Percentiles rank a stretch among this genome's conserved stretches.
phyloP scores from a whole-genome alignment of 2,329 filamentous ascomycete species.

The Bipolaris gigantea region DNA sequence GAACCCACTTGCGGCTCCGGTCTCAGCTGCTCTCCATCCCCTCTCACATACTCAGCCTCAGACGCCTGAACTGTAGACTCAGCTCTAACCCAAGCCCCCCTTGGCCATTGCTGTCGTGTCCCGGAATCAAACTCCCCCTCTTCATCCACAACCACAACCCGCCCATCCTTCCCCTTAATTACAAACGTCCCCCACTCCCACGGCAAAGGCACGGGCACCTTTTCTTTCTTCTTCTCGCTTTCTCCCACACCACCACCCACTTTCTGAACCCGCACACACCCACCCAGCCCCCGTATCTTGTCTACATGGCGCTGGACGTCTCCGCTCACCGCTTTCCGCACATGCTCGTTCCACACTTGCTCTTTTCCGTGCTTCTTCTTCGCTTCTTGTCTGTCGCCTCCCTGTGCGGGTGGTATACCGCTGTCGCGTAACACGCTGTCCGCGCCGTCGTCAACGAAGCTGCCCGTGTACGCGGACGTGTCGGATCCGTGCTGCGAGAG shows the following conservation, averaged over 20 bases:
- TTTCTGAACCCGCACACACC: not conserved
- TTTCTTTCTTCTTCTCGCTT: constrained; percentile 1
- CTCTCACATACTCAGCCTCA: not conserved
- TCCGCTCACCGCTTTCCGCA: constrained; percentile 27
- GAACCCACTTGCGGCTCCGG: not conserved
- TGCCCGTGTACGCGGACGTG: constrained; percentile 25
- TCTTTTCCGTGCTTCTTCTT: not conserved
- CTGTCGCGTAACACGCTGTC: constrained; percentile 16
- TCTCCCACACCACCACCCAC: not conserved
- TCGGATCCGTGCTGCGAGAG: constrained; percentile 7
- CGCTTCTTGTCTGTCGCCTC: constrained; percentile 19
- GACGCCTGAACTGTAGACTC: not conserved
- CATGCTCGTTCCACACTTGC: constrained; percentile 22
- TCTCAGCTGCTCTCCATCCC: not conserved
- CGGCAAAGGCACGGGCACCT: constrained; percentile 22
- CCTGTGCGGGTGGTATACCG: constrained; percentile 5
- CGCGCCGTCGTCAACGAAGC: constrained; percentile 36
- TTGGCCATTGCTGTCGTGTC: not conserved
- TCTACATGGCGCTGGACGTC: constrained; percentile 26
- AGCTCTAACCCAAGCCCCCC: constrained; percentile 13
- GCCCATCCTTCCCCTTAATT: constrained; percentile 27
- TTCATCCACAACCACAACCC: constrained; percentile 32
- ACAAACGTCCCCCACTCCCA: constrained; percentile 27
- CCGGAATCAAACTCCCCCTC: constrained; percentile 35
- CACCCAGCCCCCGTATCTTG: constrained; percentile 10